Conservation (phyloP, 768 basidiomycete species). For the Piloderma croceum region DNA sequence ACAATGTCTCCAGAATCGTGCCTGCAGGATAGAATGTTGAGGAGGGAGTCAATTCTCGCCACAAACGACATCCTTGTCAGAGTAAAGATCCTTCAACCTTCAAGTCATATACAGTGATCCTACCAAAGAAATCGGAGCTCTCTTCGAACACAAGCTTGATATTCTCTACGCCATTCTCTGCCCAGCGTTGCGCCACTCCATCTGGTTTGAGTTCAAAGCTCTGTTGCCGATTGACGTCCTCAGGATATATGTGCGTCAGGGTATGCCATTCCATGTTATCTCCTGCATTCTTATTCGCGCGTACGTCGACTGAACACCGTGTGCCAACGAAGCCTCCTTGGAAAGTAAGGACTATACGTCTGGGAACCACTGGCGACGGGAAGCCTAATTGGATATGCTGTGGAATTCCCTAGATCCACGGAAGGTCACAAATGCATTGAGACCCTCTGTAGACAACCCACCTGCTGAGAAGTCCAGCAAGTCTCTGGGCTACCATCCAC, state of each 20-base stretch:
- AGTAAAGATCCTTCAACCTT: conserved; percentile 22
- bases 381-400: conserved; percentile 72
- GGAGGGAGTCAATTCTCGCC: too few species aligned
- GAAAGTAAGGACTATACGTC: conserved; percentile 58
- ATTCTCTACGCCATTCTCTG: conserved; percentile 33
- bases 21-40: too few species aligned
- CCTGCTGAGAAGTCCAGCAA: conserved; percentile 83
- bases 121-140: conserved; percentile 83
- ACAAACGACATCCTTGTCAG: conserved; percentile 1
- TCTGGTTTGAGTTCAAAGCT: conserved; percentile 55
- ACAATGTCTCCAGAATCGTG: too few species aligned
- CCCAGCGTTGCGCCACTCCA: conserved; percentile 9
- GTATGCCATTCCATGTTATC: conserved; percentile 39
- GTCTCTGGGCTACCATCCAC: conserved; percentile 70
- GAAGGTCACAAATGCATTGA: too few species aligned
- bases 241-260: conserved; percentile 60
- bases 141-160: conserved; percentile 70
- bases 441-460: conserved; percentile 17
- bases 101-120: conserved; percentile 70
- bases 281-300: conserved; percentile 17
- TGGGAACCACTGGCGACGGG: conserved; percentile 44
- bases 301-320: conserved; percentile 46
- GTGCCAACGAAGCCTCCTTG: conserved; percentile 85
- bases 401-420: conserved; percentile 79
- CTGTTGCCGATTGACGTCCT: conserved; percentile 75